phyloP scores from a whole-genome alignment of 2,329 filamentous ascomycete genomes.

The Xylaria sp. region DNA sequence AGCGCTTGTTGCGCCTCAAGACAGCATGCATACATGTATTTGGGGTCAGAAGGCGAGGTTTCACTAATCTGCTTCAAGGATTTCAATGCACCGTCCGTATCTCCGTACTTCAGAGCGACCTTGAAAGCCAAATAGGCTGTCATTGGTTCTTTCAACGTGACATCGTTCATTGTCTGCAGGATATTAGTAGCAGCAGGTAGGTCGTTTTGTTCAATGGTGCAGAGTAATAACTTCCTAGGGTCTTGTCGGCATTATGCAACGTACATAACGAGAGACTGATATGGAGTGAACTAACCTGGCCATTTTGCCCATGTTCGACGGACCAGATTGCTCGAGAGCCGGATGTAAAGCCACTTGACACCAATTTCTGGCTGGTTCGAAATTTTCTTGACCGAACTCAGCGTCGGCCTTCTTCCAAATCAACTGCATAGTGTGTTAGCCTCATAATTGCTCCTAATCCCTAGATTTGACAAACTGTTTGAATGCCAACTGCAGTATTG shows the following conservation, averaged over 20 bases:
- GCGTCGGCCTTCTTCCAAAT: conserved; percentile 84
- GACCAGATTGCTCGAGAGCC: conserved; percentile 73
- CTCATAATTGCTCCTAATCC: not conserved
- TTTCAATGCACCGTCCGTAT: conserved; percentile 68
- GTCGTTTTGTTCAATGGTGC: conserved; percentile 70
- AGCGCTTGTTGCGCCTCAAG: conserved; percentile 77
- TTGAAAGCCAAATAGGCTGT: conserved; percentile 83
- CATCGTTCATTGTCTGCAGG: conserved; percentile 69
- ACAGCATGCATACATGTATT: conserved; percentile 82
- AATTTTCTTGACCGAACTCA: conserved; percentile 63
- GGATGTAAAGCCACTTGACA: conserved; percentile 74
- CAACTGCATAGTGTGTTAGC: conserved; percentile 62
- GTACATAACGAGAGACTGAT: not conserved
- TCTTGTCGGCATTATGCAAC: conserved; percentile 29
- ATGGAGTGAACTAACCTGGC: conserved; percentile 61
- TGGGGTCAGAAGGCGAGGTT: conserved; percentile 63
- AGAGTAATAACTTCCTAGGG: conserved; percentile 77
- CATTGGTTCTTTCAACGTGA: conserved; percentile 68
- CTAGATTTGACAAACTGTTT: conserved; percentile 63
- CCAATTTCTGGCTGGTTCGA: conserved; percentile 72
- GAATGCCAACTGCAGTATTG: conserved; percentile 72
- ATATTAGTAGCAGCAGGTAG: conserved; percentile 63
- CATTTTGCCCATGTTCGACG: conserved; percentile 75
- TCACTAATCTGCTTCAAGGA: conserved; percentile 72
- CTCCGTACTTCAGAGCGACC: conserved; percentile 68